Conservation (phyloP, 768 basidiomycete species). For the Lactarius sp. region DNA sequence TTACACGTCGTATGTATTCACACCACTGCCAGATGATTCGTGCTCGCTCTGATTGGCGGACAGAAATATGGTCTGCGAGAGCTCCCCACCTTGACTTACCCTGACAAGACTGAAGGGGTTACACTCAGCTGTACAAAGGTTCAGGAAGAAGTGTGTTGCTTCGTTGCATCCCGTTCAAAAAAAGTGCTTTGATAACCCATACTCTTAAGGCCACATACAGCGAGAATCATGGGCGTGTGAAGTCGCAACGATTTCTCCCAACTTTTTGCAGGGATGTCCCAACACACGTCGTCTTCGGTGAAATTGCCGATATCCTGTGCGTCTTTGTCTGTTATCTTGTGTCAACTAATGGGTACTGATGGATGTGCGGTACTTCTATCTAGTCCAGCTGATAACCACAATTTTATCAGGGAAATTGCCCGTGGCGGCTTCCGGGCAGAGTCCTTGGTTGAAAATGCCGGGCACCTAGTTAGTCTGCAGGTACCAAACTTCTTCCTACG, state of each 20-base stretch:
- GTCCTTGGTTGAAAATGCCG: conserved; percentile 15
- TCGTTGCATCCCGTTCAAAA: background rate
- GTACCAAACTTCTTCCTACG: background rate
- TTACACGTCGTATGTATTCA: conserved; percentile 38
- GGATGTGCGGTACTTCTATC: background rate
- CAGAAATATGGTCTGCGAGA: conserved; percentile 42
- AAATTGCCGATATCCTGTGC: conserved; percentile 16
- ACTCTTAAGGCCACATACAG: conserved; percentile 12
- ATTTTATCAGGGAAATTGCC: conserved; percentile 1
- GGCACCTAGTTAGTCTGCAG: conserved; percentile 18
- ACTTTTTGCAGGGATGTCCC: conserved; percentile 23
- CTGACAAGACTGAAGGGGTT: conserved; percentile 41
- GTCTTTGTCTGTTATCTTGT: background rate
- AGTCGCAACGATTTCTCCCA: conserved; percentile 8
- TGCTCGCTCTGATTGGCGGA: background rate
- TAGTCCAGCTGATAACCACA: conserved; percentile 17
- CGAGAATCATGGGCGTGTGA: background rate
- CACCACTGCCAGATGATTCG: background rate
- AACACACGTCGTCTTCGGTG: conserved; percentile 22
- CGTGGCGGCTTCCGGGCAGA: conserved; percentile 13
- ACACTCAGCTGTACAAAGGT: conserved; percentile 44
- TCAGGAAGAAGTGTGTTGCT: conserved; percentile 38
- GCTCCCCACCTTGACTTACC: conserved; percentile 41
- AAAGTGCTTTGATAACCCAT: background rate
- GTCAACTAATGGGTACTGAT: background rate